phyloP scores from a whole-genome alignment of 2,329 filamentous ascomycete species.

The Arthroderma sp. region DNA sequence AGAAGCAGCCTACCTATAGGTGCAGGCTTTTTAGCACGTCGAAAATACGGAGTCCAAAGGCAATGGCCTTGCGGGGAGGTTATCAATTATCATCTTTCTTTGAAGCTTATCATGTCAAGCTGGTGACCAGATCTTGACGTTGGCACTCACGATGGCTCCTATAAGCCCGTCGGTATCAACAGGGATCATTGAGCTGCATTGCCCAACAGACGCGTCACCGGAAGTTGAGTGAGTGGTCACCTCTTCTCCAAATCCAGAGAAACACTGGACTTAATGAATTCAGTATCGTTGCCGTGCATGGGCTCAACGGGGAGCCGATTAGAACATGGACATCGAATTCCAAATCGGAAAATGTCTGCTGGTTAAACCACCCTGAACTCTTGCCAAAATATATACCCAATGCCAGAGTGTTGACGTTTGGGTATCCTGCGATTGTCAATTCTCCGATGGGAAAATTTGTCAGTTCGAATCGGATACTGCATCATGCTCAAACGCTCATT shows the following conservation, averaged over 20 bases:
- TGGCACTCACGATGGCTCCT: no score
- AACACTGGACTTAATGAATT: conserved; percentile 9
- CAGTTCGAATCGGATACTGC: conserved; percentile 12
- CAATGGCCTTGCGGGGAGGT: no score
- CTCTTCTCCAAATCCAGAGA: no score
- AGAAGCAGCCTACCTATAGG: no score
- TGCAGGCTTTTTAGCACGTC: no score
- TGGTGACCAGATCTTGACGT: no score
- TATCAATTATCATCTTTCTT: no score
- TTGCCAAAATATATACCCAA: conserved; percentile 5
- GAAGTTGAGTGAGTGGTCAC: background rate
- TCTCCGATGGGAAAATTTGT: background rate
- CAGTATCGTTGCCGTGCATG: conserved; percentile 31
- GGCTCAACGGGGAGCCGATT: conserved; percentile 27
- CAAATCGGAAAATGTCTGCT: conserved; percentile 15
- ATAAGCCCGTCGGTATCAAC: no score
- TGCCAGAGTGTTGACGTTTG: conserved; percentile 20
- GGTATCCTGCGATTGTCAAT: conserved; percentile 18
- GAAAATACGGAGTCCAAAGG: no score
- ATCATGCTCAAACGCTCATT: conserved; percentile 25
- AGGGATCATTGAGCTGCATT: background rate
- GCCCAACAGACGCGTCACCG: background rate
- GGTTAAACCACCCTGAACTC: conserved; percentile 23
- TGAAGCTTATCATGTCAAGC: no score
- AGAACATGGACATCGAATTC: conserved; percentile 27